A percentile compares a stretch with the other conserved stretches of the same genome.
These are phyloP conservation scores for Rhizopogon salebrosus DNA, from an alignment of 768 basidiomycete genomes.

Conservation along the genomic window DNA sequence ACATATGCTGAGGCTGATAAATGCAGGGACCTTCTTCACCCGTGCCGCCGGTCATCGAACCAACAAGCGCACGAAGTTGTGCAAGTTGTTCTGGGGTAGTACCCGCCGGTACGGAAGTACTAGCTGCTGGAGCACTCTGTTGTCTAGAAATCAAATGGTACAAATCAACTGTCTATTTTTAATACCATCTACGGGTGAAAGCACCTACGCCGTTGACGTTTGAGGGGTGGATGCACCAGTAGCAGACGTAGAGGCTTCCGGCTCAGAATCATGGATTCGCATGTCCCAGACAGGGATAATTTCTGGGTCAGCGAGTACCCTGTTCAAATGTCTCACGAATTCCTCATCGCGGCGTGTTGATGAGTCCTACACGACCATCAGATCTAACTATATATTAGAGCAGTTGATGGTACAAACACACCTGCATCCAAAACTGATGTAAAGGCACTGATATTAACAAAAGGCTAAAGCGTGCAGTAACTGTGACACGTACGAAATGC, in stretches of 20 bases:
- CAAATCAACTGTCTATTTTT: not conserved
- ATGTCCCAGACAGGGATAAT: conserved; percentile 55
- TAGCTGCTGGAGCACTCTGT: not conserved
- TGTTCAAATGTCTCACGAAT: conserved; percentile 68
- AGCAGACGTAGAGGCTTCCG: conserved; percentile 38
- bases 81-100: conserved; percentile 63
- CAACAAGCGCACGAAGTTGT: conserved; percentile 51
- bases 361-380: conserved; percentile 46
- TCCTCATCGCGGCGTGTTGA: conserved; percentile 64
- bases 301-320: conserved; percentile 62
- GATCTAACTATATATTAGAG: not conserved
- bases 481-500: conserved; percentile 67
- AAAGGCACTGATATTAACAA: conserved; percentile 2
- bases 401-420: conserved; percentile 21
- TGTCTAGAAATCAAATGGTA: not conserved
- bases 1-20: not conserved
- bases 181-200: not conserved
- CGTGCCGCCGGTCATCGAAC: conserved; percentile 35
- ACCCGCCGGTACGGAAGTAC: conserved; percentile 5
- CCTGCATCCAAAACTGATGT: conserved; percentile 84
- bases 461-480: not conserved
- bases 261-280: conserved; percentile 32
- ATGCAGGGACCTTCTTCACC: conserved; percentile 6
- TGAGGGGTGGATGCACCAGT: conserved; percentile 25
- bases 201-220: conserved; percentile 24